phyloP scores from a whole-genome alignment of 495 filamentous ascomycete species.

The Tuber melanosporum region DNA sequence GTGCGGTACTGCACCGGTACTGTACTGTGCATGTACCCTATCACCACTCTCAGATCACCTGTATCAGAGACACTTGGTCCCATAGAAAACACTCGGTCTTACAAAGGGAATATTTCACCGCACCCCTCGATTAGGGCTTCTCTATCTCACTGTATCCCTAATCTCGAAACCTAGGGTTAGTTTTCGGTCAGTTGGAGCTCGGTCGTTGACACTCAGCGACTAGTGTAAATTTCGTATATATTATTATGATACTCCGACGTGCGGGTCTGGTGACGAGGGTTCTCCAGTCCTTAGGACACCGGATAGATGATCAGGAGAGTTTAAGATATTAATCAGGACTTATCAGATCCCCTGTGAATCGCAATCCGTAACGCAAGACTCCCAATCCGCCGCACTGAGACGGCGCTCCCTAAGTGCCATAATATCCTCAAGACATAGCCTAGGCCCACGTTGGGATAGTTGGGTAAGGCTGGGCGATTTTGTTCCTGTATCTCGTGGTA shows the following conservation, averaged over 20 bases:
- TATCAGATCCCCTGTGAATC: background rate
- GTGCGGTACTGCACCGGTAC: no score
- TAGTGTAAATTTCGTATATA: background rate
- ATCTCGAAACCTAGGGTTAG: background rate
- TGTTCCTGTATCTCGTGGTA: background rate
- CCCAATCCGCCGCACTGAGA: background rate
- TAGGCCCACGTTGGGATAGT: background rate
- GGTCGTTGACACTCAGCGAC: background rate
- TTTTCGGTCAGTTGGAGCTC: background rate
- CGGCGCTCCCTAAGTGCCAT: background rate
- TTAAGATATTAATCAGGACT: background rate
- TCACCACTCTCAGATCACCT: background rate
- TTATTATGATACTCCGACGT: background rate
- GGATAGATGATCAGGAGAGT: no score
- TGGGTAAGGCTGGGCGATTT: background rate
- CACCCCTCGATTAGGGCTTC: background rate
- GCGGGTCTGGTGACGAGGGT: background rate
- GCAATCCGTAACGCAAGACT: background rate
- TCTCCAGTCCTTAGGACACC: no score
- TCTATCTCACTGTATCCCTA: background rate
- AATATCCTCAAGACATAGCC: background rate
- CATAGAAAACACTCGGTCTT: background rate
- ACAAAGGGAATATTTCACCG: background rate
- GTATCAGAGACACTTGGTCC: background rate
- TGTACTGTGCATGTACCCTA: background rate